phyloP scores from a whole-genome alignment of 805 yeast species.

The Candida krabiensis region DNA sequence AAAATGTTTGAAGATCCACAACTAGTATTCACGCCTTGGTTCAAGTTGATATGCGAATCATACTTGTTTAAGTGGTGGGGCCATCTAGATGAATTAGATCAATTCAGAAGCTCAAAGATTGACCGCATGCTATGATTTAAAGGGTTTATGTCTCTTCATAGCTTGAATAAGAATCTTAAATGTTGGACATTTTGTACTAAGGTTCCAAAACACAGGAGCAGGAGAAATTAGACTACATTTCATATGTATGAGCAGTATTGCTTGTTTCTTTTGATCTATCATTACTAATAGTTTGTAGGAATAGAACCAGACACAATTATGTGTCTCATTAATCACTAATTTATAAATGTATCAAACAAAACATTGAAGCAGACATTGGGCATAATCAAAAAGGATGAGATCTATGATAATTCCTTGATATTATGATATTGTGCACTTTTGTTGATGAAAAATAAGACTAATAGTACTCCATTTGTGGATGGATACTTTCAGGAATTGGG shows the following conservation, averaged over 20 bases:
- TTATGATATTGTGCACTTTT: too few species aligned
- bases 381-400: too few species aligned
- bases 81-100: conserved; percentile 56
- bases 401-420: too few species aligned
- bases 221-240: too few species aligned
- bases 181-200: conserved; percentile 2
- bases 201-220: too few species aligned
- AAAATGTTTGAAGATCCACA: conserved; percentile 67
- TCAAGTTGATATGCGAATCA: conserved; percentile 89
- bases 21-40: conserved; percentile 94
- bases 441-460: too few species aligned
- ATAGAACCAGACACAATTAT: conserved; percentile 3
- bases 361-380: too few species aligned
- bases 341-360: background rate
- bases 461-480: too few species aligned
- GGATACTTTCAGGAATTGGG: too few species aligned
- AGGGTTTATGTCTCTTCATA: background rate
- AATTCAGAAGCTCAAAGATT: conserved; percentile 45
- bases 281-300: conserved; percentile 11
- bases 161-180: background rate
- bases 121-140: conserved; percentile 46
- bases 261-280: background rate
- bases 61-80: conserved; percentile 96
- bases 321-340: background rate
- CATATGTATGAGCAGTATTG: too few species aligned